Percentiles rank a stretch among this genome's conserved stretches.
Evolutionary conservation across 768 basidiomycete genomes (phyloP).

Genomic region (Hemileccinum impolitum): DNA sequence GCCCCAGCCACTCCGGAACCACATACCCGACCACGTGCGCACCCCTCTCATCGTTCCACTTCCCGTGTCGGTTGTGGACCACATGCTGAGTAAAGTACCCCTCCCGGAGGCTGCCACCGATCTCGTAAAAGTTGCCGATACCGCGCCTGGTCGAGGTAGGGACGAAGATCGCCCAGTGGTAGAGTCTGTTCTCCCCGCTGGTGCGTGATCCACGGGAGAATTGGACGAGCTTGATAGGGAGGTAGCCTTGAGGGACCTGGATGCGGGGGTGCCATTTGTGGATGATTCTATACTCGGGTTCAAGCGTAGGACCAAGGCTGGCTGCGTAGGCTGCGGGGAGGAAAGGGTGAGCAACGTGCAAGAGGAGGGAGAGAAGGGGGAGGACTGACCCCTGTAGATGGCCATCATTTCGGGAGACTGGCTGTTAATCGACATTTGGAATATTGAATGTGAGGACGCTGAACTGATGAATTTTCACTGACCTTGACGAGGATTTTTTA

Average conservation of each 20-base stretch:
- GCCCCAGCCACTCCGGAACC: neutral
- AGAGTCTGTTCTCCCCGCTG: neutral
- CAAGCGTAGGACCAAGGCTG: neutral
- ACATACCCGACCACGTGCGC: slow-evolving; percentile 13
- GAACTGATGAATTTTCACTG: neutral
- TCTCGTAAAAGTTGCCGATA: slow-evolving; percentile 20
- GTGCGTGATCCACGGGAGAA: slow-evolving; percentile 7
- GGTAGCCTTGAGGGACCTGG: slow-evolving; percentile 11
- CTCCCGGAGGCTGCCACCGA: slow-evolving; percentile 5
- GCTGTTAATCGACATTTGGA: slow-evolving; percentile 2
- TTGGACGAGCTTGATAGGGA: slow-evolving; percentile 16
- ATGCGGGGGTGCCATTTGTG: slow-evolving; percentile 2
- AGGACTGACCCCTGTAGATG: slow-evolving; percentile 2
- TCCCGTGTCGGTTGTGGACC: slow-evolving; percentile 11
- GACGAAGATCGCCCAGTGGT: slow-evolving; percentile 25
- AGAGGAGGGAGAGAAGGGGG: too few species aligned
- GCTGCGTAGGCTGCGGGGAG: slow-evolving; percentile 6
- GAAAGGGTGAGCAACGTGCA: neutral
- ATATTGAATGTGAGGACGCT: neutral
- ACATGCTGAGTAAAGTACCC: slow-evolving; percentile 17
- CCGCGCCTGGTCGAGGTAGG: slow-evolving; percentile 17
- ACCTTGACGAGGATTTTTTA: slow-evolving; percentile 8
- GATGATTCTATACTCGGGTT: slow-evolving; percentile 7
- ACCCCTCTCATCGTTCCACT: slow-evolving; percentile 16
- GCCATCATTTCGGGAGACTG: slow-evolving; percentile 10